Evolutionary conservation across 768 basidiomycete species (phyloP).

Genomic region (Mycena galopus): DNA sequence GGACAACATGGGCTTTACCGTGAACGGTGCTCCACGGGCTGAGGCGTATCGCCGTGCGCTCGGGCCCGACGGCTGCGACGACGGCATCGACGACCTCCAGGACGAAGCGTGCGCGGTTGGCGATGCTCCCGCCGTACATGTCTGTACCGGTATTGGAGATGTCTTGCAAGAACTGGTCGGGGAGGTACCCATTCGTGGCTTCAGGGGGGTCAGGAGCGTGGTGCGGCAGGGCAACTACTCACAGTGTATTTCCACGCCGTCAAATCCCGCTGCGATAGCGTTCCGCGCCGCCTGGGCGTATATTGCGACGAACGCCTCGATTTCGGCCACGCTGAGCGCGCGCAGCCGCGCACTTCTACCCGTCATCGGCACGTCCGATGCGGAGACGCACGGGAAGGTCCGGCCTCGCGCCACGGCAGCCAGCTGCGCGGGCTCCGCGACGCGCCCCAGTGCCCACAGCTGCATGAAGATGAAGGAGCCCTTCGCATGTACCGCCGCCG

Average conservation of each 20-base stretch:
- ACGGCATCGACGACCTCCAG: constrained; percentile 62
- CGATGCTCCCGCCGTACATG: background rate
- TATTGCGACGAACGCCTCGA: constrained; percentile 44
- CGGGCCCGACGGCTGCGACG: constrained; percentile 56
- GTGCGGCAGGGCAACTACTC: constrained; percentile 21
- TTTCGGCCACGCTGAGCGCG: constrained; percentile 43
- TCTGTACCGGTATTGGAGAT: constrained; percentile 45
- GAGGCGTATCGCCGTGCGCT: background rate
- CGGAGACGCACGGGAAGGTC: constrained; percentile 41
- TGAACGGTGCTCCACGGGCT: background rate
- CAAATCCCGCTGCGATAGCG: constrained; percentile 52
- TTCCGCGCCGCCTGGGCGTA: constrained; percentile 49
- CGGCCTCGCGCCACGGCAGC: constrained; percentile 38
- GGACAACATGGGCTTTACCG: background rate
- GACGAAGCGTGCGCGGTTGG: constrained; percentile 48
- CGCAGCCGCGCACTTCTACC: constrained; percentile 34
- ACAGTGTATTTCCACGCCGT: constrained; percentile 50
- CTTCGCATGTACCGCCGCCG: constrained; percentile 61
- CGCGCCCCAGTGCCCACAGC: constrained; percentile 61
- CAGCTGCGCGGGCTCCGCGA: constrained; percentile 41
- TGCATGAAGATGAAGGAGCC: constrained; percentile 61
- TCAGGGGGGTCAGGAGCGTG: background rate
- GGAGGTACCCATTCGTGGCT: constrained; percentile 40
- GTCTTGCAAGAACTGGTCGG: constrained; percentile 60
- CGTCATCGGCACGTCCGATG: constrained; percentile 38